Evolutionary conservation across 257 asterid species (phyloP).

Genomic region (Solanum sitiens): DNA sequence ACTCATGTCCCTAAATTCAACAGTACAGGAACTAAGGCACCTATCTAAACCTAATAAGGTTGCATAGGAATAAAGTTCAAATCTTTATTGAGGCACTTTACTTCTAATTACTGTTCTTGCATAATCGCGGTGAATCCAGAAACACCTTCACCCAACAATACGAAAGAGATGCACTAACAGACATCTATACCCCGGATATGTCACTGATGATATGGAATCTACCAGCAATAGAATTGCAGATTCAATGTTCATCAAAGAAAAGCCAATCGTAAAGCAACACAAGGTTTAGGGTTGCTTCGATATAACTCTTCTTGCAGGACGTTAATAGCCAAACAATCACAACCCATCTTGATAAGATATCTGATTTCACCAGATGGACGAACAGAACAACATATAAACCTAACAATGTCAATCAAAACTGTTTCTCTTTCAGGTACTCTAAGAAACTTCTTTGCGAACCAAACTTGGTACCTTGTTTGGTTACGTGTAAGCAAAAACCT

Average conservation of each 20-base stretch:
- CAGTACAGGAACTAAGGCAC: background rate
- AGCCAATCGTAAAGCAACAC: constrained; percentile 78
- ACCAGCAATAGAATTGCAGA: constrained; percentile 21
- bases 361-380: constrained; percentile 54
- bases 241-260: constrained; percentile 68
- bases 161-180: background rate
- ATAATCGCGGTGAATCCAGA: background rate
- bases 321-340: constrained; percentile 54
- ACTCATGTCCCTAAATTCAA: background rate
- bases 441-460: constrained; percentile 62
- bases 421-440: constrained; percentile 34
- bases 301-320: constrained; percentile 27
- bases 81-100: background rate
- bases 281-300: constrained; percentile 59
- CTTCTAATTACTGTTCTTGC: background rate
- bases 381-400: constrained; percentile 69
- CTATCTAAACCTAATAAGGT: background rate
- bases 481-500: constrained; percentile 57
- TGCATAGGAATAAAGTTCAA: background rate
- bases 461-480: constrained; percentile 49
- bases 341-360: constrained; percentile 64
- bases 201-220: background rate
- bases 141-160: background rate
- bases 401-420: constrained; percentile 45
- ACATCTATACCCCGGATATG: background rate